Conservation (phyloP, 192 early-diverging fungal species). For the Rhizoclosmatium sp. region DNA sequence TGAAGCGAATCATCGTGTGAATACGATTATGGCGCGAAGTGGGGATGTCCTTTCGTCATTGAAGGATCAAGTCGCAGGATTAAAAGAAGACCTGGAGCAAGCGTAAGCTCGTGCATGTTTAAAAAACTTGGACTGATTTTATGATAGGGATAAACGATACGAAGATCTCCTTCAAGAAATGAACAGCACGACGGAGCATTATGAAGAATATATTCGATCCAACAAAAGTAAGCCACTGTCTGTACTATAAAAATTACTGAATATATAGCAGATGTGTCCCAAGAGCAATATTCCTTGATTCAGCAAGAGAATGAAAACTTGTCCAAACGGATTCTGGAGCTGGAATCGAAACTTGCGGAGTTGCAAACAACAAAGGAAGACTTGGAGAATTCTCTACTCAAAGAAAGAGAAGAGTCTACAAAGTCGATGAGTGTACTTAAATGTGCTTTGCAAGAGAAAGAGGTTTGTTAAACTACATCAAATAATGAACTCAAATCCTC, state of each 20-base stretch:
- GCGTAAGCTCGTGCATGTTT: neutral
- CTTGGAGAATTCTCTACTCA: neutral
- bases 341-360: neutral
- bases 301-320: neutral
- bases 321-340: conserved; percentile 2
- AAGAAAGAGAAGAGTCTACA: neutral
- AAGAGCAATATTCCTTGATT: neutral
- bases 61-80: conserved; percentile 8
- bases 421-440: neutral
- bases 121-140: neutral
- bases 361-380: conserved; percentile 7
- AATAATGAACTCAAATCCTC: neutral
- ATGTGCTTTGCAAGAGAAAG: neutral
- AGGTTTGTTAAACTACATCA: neutral
- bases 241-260: neutral
- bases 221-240: conserved; percentile 12
- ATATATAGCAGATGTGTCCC: neutral
- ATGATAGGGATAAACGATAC: neutral
- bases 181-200: conserved; percentile 9
- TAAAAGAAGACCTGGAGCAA: conserved; percentile 20
- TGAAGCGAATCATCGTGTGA: neutral
- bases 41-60: neutral
- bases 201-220: conserved; percentile 12
- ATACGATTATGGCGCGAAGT: neutral
- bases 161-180: conserved; percentile 13